phyloP scores from a whole-genome alignment of 345 rosid genomes.

The Raphanus sativus region DNA sequence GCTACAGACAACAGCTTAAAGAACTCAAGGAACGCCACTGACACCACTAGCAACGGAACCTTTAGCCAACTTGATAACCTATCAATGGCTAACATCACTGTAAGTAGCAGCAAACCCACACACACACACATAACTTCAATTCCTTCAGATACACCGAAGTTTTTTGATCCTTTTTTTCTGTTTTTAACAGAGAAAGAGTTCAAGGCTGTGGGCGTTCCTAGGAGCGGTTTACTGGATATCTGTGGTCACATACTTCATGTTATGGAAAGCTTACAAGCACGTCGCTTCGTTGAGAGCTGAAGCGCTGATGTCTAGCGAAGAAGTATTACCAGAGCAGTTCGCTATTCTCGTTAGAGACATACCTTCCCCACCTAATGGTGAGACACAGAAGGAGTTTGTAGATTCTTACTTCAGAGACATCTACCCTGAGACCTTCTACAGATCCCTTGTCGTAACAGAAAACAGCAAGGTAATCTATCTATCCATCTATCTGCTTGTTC shows the following conservation, averaged over 20 bases:
- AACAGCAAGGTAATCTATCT: constrained; percentile 55
- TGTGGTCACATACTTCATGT: constrained; percentile 61
- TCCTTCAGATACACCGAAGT: no score
- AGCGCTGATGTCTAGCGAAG: constrained; percentile 64
- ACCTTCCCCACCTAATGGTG: constrained; percentile 56
- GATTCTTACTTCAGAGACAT: constrained; percentile 76
- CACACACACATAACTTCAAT: not conserved
- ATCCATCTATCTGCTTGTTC: constrained; percentile 3
- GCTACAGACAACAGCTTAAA: constrained; percentile 47
- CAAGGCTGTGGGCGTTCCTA: constrained; percentile 78
- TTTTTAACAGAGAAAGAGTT: constrained; percentile 46
- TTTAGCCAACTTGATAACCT: constrained; percentile 72
- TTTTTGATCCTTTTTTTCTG: not conserved
- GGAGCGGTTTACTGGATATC: constrained; percentile 74
- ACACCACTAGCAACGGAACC: constrained; percentile 50
- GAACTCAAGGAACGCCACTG: constrained; percentile 7
- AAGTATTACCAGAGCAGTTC: constrained; percentile 63
- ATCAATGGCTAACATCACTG: constrained; percentile 71
- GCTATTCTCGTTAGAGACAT: constrained; percentile 80
- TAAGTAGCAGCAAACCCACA: constrained; percentile 40
- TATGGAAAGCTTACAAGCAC: constrained; percentile 86
- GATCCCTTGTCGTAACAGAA: constrained; percentile 75
- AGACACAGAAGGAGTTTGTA: constrained; percentile 70
- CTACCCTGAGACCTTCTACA: constrained; percentile 75
- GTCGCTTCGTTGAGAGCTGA: constrained; percentile 66